Evolutionary conservation across 2,329 filamentous ascomycete genomes (phyloP), one percentile per base, ranked within the genome.

Genomic region (Stemphylium lycopersici): DNA sequence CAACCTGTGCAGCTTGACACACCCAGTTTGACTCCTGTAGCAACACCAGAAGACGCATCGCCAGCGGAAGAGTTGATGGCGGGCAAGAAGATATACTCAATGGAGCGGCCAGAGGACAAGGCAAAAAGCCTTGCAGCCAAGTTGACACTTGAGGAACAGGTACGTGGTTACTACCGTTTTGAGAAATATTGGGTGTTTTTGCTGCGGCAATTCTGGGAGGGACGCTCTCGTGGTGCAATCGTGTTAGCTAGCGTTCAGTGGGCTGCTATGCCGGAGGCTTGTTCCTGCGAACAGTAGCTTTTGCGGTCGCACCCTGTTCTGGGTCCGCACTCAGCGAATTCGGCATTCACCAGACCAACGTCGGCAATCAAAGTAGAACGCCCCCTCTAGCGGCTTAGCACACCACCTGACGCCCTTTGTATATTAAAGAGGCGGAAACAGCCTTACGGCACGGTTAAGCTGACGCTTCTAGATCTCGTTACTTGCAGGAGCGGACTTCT

Each of bases 401-500:
- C 26, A 36, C 45, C 48, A 34, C 52, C 48, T 57, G 56, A 56
- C 38, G 40, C 36, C 18, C 43, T 55, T 52, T 39, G 45, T 53
- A 49, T 57, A 57, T 49, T 38, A 51, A 47, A 48, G 41, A 44
- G 48, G 48, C 49, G 38, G 24, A 55, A 39, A 18, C 20, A 45
- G 48, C 32, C 49, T 43, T 50, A 42, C 54, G 43, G 39, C 32
- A 43, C 42, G 38, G 39, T 22, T 56, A 55, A 46, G 50, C 70
- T 73, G 55, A 75, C 57, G 38, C 42, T 48, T 38, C 22, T 41
- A 76, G 75, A 69, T 77, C 41, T 73, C 73, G 39, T 55, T 77
- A 15, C 62, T 77, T 32, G 73, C 75, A 51, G 85, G 85, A 52
- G 81, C 83, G 60, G 87, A 90, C 73, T 89, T 89, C 66, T 90